Base-by-base conservation (phyloP, 768 basidiomycete genomes). In the Collybia sp. region DNA sequence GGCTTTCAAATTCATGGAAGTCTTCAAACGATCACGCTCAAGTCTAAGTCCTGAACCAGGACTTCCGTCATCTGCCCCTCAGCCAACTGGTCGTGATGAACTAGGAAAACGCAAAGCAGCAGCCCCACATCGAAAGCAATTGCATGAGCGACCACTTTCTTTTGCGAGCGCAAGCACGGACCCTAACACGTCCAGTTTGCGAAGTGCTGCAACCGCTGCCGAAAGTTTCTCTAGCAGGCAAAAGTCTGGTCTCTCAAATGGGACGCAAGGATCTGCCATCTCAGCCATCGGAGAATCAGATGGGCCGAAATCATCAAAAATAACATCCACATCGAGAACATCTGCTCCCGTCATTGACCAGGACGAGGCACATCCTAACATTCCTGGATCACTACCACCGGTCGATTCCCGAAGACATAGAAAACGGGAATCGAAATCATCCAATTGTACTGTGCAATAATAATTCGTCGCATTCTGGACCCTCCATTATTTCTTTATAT, bases 11-110 rank as follows among this genome's bases (percentile, higher is more conserved):
- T 78, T 86, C 48, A 72, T 82, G 48, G 70, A 74, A 17, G 78
- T 74, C 12, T 84, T 87, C 64, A 85, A 77, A 50, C 76, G 77
- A 32, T 82, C 85, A 16, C 70, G 76, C 43, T 78, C 79, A n/a
- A 83, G 75, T 51, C 55, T 83, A 15, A 68, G 73, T 1, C 66
- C 75, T 3, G 70, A 77, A 30, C 67, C 71, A 30, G 55, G 50
- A 25, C 53, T 25, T 25, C 25, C 63, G 9, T 47, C 68, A 3
- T 57, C 68, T 12, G 25, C 25, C 8, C 25, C 25, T 25, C 25
- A 25, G 25, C 8, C 8, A 8, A 25, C 25, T 25, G 25, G 8
- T 25, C 25, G 35, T 3, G 35, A 49, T 54, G 45, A 68, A 63
- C 43, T 61, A 58, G 17, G 50, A 34, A 37, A 59, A 56, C 37